Evolutionary conservation across 2,329 filamentous ascomycete species (phyloP).

Genomic region (Penicillium occitanis): DNA sequence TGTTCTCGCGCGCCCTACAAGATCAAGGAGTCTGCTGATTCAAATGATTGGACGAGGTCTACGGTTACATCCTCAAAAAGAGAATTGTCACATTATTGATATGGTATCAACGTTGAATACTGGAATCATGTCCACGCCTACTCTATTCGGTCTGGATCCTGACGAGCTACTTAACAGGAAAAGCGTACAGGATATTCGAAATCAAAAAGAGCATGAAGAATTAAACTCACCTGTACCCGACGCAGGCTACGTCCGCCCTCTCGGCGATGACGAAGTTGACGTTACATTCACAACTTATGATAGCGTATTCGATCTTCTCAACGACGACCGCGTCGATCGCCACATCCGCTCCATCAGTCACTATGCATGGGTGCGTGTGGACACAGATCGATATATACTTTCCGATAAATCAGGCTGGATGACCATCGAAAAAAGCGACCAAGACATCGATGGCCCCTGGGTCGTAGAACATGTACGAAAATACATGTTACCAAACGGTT

Average conservation of each 20-base stretch:
- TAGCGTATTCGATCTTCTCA: conserved; percentile 84
- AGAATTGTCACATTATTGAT: conserved; percentile 91
- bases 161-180: conserved; percentile 70
- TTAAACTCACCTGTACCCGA: conserved; percentile 9
- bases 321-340: conserved; percentile 73
- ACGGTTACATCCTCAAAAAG: conserved; percentile 75
- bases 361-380: conserved; percentile 79
- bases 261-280: conserved; percentile 40
- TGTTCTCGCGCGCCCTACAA: conserved; percentile 80
- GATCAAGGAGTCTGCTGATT: conserved; percentile 86
- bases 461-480: conserved; percentile 37
- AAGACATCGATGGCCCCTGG: conserved; percentile 27
- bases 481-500: conserved; percentile 24
- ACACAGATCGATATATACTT: conserved; percentile 69
- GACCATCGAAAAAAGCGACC: conserved; percentile 45
- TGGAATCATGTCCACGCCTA: conserved; percentile 86
- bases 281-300: conserved; percentile 88
- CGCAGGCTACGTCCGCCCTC: conserved; percentile 11
- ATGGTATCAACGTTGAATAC: conserved; percentile 84
- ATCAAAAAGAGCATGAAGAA: conserved; percentile 48
- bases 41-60: conserved; percentile 98
- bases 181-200: conserved; percentile 61
- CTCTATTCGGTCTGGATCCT: conserved; percentile 88
- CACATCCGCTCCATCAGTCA: conserved; percentile 75
- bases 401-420: conserved; percentile 63